These are phyloP conservation scores for Selaginella tamariscina DNA, from an alignment of 75 land plant genomes.

Conservation along the genomic window DNA sequence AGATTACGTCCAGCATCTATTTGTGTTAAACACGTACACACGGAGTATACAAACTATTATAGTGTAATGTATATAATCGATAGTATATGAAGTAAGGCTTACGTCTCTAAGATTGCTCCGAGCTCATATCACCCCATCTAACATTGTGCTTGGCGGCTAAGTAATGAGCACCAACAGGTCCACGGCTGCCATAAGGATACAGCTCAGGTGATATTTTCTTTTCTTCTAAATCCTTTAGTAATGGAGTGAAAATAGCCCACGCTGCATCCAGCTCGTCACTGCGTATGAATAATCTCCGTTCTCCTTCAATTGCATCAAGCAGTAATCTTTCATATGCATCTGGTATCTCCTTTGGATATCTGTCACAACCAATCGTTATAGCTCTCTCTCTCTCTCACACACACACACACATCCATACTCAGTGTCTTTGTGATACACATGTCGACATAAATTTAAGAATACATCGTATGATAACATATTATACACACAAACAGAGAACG, in stretches of 20 bases:
- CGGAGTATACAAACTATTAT: too few relatives aligned
- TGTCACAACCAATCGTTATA: slow-evolving; percentile 14
- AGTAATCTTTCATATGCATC: slow-evolving; percentile 89
- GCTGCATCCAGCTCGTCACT: slow-evolving; percentile 94
- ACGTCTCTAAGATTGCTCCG: too few relatives aligned
- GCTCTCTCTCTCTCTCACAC: too few relatives aligned
- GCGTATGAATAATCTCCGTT: slow-evolving; percentile 70
- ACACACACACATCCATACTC: too few relatives aligned
- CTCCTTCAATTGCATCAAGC: slow-evolving; percentile 89
- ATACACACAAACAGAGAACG: slow-evolving; percentile 10
- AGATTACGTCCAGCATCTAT: too few relatives aligned
- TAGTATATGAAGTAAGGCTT: too few relatives aligned
- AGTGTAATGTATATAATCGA: too few relatives aligned
- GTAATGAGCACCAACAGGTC: slow-evolving; percentile 86
- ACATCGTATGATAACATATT: not conserved
- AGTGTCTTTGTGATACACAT: not conserved
- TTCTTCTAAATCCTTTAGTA: slow-evolving; percentile 71
- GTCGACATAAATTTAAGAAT: not conserved
- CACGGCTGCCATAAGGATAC: slow-evolving; percentile 85
- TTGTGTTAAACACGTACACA: too few relatives aligned
- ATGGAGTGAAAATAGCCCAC: slow-evolving; percentile 78
- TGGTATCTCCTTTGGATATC: slow-evolving; percentile 75
- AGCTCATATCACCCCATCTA: slow-evolving; percentile 65
- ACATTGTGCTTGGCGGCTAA: slow-evolving; percentile 88
- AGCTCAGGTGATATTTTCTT: slow-evolving; percentile 68